Percentiles rank a stretch among this genome's conserved stretches.
Evolutionary conservation across 805 yeast species (phyloP).

Genomic region (Lipomyces sp.): DNA sequence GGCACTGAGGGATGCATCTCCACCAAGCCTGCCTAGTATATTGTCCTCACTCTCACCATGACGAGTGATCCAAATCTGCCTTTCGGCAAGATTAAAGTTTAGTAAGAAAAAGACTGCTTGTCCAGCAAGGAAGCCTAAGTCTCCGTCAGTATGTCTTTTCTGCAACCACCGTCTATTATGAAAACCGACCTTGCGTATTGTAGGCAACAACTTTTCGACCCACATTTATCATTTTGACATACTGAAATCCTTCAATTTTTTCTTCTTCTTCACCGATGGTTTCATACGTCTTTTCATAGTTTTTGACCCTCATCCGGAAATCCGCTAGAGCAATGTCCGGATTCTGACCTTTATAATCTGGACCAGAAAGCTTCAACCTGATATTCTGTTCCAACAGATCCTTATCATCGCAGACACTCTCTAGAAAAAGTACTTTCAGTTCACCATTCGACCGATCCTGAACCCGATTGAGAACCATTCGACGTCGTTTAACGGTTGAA

Average conservation of each 20-base stretch:
- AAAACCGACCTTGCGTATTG: slow-evolving; percentile 63
- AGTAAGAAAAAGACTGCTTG: slow-evolving; percentile 89
- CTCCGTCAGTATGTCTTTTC: neutral
- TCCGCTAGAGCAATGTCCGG: slow-evolving; percentile 77
- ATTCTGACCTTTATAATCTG: slow-evolving; percentile 88
- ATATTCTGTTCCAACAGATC: slow-evolving; percentile 81
- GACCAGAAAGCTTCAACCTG: slow-evolving; percentile 84
- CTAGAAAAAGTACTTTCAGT: slow-evolving; percentile 80
- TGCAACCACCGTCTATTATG: slow-evolving; percentile 38
- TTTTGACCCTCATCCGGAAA: slow-evolving; percentile 76
- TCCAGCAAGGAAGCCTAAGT: slow-evolving; percentile 74
- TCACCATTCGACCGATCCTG: slow-evolving; percentile 45
- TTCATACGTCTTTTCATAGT: slow-evolving; percentile 88
- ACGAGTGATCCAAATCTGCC: slow-evolving; percentile 93
- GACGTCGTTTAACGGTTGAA: slow-evolving; percentile 75
- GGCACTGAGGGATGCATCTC: slow-evolving; percentile 79
- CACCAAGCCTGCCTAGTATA: slow-evolving; percentile 85
- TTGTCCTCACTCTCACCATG: slow-evolving; percentile 94
- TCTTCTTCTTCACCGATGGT: slow-evolving; percentile 81
- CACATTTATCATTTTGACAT: slow-evolving; percentile 93
- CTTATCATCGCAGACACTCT: slow-evolving; percentile 83
- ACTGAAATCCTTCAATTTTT: slow-evolving; percentile 68
- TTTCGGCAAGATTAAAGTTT: slow-evolving; percentile 83
- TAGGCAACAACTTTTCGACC: slow-evolving; percentile 93
- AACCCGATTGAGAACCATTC: slow-evolving; percentile 55